Percentiles rank a stretch among this genome's conserved stretches.
These are phyloP conservation scores for Aspergillus quadricinctus DNA, from an alignment of 2,329 filamentous ascomycete species.

Conservation along the genomic window DNA sequence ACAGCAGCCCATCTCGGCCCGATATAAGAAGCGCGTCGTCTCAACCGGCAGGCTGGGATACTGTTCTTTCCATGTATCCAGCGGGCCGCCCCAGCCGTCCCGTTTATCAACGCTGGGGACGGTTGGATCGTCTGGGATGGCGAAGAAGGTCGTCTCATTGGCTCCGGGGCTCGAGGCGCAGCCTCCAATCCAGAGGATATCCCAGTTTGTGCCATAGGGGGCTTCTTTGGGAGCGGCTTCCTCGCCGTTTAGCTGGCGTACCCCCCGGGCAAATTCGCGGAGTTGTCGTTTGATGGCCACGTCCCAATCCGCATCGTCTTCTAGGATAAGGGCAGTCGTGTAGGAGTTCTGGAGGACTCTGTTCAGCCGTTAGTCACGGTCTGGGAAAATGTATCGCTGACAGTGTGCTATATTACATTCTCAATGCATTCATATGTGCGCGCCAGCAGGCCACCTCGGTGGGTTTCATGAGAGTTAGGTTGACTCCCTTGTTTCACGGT, in stretches of 20 bases:
- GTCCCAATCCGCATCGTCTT: constrained; percentile 59
- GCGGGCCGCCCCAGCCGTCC: constrained; percentile 17
- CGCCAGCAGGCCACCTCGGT: constrained; percentile 41
- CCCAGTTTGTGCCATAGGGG: constrained; percentile 52
- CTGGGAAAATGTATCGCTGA: neutral
- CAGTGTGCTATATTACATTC: constrained; percentile 13
- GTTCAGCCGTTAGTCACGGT: neutral
- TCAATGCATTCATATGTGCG: constrained; percentile 37
- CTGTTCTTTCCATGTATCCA: constrained; percentile 15
- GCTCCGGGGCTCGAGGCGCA: constrained; percentile 35
- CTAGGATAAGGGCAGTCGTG: constrained; percentile 49
- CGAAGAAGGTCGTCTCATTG: constrained; percentile 26
- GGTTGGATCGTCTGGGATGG: constrained; percentile 30
- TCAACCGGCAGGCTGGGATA: constrained; percentile 3
- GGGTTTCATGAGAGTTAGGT: constrained; percentile 13
- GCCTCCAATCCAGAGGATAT: constrained; percentile 51
- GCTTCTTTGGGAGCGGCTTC: constrained; percentile 25
- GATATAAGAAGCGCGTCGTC: neutral
- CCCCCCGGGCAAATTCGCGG: constrained; percentile 30
- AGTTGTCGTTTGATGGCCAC: constrained; percentile 49
- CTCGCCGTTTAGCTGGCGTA: constrained; percentile 29
- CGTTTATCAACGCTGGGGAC: constrained; percentile 15
- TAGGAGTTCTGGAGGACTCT: constrained; percentile 44
- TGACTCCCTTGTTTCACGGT: constrained; percentile 8
- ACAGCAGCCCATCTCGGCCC: neutral